Evolutionary conservation across 73 alveolate species (phyloP), one percentile per base, ranked within the genome.

Genomic region (Paramecium pentaurelia): DNA sequence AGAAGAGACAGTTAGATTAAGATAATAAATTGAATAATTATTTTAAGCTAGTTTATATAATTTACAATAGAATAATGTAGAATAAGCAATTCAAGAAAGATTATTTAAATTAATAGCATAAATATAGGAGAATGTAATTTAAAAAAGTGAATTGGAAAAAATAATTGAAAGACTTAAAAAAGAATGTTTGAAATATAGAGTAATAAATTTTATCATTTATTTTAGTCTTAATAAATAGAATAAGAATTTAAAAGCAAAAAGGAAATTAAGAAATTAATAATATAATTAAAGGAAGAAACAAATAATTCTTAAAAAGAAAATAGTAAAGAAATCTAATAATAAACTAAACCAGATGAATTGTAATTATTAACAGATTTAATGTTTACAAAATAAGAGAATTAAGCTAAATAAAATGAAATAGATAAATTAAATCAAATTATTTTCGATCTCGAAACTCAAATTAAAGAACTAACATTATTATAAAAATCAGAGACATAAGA

Each of bases 11-110:
- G 8, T 45, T 32, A 40, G 91, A 40, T 49, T 80, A 80, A 10
- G 51, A 45, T 22, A 45, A 49, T 49, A 45, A 42, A 22, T 80
- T 22, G 91, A 80, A 22, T 40, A 58, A n/a, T 25, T 49, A 27
- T 25, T 80, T 80, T 47, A 80, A 25, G 75, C 75, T 47, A 80
- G 91, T 80, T 16, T 80, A 40, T 80, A 42, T n/a, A 45, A 42
- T 47, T 11, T 80, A 49, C 49, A 80, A 47, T 47, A 80, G 45
- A 49, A 42, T 80, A 80, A 80, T 80, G 77, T 80, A 22, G 91
- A 80, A 28, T 45, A 42, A 80, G 45, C 25, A 10, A 80, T 80
- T 27, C 30, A 80, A 36, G 91, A 80, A 10, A 40, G 37, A 27
- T 16, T 80, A 14, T 45, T 80, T 30, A 9, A 80, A 27, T 11